Base-by-base conservation (phyloP, 139 green algal species). In the Spirogloea muscicola region DNA sequence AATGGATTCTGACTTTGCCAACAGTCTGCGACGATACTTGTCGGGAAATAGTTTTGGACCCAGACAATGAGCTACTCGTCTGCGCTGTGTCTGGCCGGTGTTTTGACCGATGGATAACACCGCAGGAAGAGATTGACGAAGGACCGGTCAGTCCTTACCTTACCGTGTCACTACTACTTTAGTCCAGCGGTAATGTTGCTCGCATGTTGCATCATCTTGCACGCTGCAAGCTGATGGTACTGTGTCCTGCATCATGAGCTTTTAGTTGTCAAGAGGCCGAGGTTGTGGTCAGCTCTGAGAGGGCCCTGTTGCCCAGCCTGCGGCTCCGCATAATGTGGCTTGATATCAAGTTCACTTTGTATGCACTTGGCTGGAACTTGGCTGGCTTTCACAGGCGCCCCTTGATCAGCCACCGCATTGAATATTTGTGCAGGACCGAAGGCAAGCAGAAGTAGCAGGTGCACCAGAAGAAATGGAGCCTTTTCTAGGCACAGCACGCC, bases 11-110 rank as follows among this genome's bases (percentile, higher is more conserved):
- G 2, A 25, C 40, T 64, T 2, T 68, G 38, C 42, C 13, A 34
- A 13, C 69, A 79, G 73, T 81, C n/a, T 81, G 73, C 51, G 73
- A 81, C 29, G 73, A 81, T 10, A 81, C 49, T 16, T 81, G 73
- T 74, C 33, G 10, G 3, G 73, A 81, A 37, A 38, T 58, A 2
- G 9, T 81, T n/a, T 27, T 40, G 31, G 73, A 81, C 5, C 43
- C 73, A 29, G 49, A 55, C 13, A 79, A 49, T 37, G 33, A 79
- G 42, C 55, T 81, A 18, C 73, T 81, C 3, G 73, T 81, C 36
- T 81, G 73, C 37, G 39, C 68, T 0, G 52, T 81, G 6, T 82
- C 71, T 5, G 73, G 73, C 18, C 65, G 73, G 10, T 81, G 73
- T 31, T 81, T 81, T 25, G 73, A 81, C 31, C 49, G 73, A 25